Percentiles rank a stretch among this genome's conserved stretches.
Conservation (phyloP, 768 basidiomycete species). For the Pleurotus eryngii region DNA sequence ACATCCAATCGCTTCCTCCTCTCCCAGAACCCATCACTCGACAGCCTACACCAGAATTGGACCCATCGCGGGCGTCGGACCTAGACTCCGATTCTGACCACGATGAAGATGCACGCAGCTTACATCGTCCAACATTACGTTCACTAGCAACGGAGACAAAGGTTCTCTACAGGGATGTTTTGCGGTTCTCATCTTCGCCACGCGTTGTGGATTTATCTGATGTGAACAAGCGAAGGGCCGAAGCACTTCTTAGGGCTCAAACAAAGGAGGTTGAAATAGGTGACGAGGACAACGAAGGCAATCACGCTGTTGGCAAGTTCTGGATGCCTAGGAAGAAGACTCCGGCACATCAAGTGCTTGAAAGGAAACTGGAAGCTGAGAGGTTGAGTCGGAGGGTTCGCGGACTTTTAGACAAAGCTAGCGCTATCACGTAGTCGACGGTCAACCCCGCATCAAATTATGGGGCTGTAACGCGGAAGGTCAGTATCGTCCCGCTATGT, state of each 20-base stretch:
- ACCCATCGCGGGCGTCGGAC: conserved; percentile 64
- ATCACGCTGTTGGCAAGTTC: conserved; percentile 33
- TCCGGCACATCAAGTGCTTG: conserved; percentile 78
- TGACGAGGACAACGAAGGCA: not conserved
- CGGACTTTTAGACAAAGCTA: conserved; percentile 68
- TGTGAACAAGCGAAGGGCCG: conserved; percentile 48
- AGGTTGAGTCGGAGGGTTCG: conserved; percentile 64
- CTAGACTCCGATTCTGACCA: conserved; percentile 66
- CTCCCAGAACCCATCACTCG: conserved; percentile 50
- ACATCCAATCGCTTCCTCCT: conserved; percentile 71
- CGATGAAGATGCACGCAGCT: conserved; percentile 20
- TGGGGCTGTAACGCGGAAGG: no score
- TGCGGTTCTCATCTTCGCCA: conserved; percentile 78
- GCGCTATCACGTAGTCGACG: conserved; percentile 24
- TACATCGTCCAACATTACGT: conserved; percentile 51
- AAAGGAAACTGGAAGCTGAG: conserved; percentile 75
- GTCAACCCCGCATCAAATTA: no score
- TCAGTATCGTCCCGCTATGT: no score
- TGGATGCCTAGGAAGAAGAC: conserved; percentile 83
- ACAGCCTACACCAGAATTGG: conserved; percentile 62
- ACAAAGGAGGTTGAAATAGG: conserved; percentile 10
- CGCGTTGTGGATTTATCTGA: conserved; percentile 82
- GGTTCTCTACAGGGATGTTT: conserved; percentile 83
- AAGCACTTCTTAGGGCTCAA: conserved; percentile 34
- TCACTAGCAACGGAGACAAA: conserved; percentile 81